A percentile compares a stretch with the other conserved stretches of the same genome.
These are phyloP conservation scores for Penicillium salamii DNA, from an alignment of 495 filamentous ascomycete genomes.

Conservation along the genomic window DNA sequence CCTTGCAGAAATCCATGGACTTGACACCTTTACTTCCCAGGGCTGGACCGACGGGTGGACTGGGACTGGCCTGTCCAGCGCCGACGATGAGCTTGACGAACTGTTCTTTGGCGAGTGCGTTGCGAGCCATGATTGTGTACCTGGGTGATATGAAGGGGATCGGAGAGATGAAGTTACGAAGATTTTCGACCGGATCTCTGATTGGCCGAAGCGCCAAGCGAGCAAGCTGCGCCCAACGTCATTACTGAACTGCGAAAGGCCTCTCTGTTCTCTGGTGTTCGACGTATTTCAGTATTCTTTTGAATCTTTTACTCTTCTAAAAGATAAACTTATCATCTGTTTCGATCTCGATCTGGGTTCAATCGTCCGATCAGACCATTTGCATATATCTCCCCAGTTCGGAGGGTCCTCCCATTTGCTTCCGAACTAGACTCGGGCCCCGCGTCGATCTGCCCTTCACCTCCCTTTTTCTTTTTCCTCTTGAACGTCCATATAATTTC, in stretches of 20 bases:
- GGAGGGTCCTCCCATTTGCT: constrained; percentile 17
- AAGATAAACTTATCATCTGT: too few species aligned
- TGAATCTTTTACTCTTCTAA: too few species aligned
- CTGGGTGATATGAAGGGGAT: neutral
- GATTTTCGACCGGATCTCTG: constrained; percentile 24
- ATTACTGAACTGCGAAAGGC: constrained; percentile 3
- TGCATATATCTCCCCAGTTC: neutral
- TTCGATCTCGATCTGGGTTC: neutral
- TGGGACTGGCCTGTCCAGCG: constrained; percentile 92
- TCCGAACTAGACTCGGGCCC: constrained; percentile 32
- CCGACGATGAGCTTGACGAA: constrained; percentile 98
- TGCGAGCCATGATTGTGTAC: constrained; percentile 70
- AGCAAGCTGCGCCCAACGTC: constrained; percentile 23
- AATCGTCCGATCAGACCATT: neutral
- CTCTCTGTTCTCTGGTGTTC: neutral
- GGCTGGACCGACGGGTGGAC: constrained; percentile 96
- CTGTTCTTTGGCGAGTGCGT: constrained; percentile 67
- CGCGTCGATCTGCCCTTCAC: constrained; percentile 29
- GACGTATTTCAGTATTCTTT: too few species aligned
- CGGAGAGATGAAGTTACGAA: constrained; percentile 4
- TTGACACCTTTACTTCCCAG: constrained; percentile 98
- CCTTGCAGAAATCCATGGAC: constrained; percentile 99
- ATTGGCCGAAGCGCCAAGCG: constrained; percentile 25
- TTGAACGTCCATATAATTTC: constrained; percentile 4
- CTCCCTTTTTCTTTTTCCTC: constrained; percentile 19